Percentiles rank a stretch among this genome's conserved stretches.
phyloP scores from a whole-genome alignment of 1,139 yeast species.

The Pichia inconspicua region DNA sequence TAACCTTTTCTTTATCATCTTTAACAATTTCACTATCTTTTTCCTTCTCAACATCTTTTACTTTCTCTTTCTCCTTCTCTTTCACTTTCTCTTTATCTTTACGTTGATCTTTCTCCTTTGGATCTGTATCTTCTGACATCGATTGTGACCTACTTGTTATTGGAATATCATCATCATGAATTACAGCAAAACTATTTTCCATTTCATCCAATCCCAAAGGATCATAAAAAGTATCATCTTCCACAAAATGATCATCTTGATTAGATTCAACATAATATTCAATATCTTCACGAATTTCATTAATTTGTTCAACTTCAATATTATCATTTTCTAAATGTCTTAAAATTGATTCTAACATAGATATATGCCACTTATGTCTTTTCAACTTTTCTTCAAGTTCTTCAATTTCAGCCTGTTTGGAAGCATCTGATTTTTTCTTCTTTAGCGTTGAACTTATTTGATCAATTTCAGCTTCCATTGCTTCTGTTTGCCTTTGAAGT shows the following conservation, averaged over 20 bases:
- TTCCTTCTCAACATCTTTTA: slow-evolving; percentile 9
- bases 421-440: slow-evolving; percentile 42
- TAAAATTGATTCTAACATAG: slow-evolving; percentile 68
- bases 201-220: slow-evolving; percentile 71
- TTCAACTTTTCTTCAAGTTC: slow-evolving; percentile 60
- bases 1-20: background rate
- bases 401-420: slow-evolving; percentile 49
- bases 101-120: slow-evolving; percentile 4
- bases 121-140: slow-evolving; percentile 6
- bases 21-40: background rate
- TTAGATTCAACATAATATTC: slow-evolving; percentile 91
- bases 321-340: slow-evolving; percentile 77
- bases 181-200: slow-evolving; percentile 42
- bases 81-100: slow-evolving; percentile 11
- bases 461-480: slow-evolving; percentile 70
- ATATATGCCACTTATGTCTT: slow-evolving; percentile 73
- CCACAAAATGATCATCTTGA: slow-evolving; percentile 92
- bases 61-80: slow-evolving; percentile 6
- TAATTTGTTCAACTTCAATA: slow-evolving; percentile 73
- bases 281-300: slow-evolving; percentile 81
- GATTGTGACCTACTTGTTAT: slow-evolving; percentile 8
- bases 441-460: slow-evolving; percentile 44
- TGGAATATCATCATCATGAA: slow-evolving; percentile 37
- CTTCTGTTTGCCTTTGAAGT: slow-evolving; percentile 73
- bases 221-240: slow-evolving; percentile 90